These are phyloP conservation scores for Fraxinus sp. DNA, from an alignment of 305 asterid species.

Conservation along the genomic window DNA sequence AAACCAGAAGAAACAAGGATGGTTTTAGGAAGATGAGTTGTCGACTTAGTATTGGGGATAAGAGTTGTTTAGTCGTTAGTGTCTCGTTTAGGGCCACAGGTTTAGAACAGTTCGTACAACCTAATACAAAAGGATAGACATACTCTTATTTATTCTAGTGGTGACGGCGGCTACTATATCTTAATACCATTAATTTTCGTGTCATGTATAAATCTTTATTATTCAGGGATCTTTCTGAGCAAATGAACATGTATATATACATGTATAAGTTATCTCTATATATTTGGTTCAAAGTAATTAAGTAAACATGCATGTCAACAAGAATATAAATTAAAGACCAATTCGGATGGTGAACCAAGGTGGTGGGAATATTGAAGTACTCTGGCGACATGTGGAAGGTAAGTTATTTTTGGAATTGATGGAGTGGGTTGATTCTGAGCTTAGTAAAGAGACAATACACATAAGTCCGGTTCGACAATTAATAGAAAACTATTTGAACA, in stretches of 20 bases:
- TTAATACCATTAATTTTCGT: neutral
- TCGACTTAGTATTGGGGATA: constrained; percentile 37
- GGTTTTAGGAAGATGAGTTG: constrained; percentile 35
- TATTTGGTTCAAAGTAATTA: neutral
- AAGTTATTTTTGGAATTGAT: neutral
- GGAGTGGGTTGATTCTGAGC: neutral
- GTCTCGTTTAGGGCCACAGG: constrained; percentile 21
- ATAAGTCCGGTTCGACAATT: neutral
- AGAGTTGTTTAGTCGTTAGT: constrained; percentile 6
- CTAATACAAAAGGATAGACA: constrained; percentile 16
- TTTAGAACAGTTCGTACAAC: constrained; percentile 21
- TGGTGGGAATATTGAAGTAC: neutral
- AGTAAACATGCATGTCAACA: neutral
- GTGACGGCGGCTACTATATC: constrained; percentile 18
- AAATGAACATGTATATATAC: neutral
- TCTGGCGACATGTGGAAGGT: neutral
- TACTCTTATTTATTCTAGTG: neutral
- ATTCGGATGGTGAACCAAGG: neutral
- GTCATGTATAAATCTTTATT: neutral
- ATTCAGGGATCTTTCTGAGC: neutral
- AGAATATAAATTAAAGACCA: neutral
- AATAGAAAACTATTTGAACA: neutral
- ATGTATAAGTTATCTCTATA: no score
- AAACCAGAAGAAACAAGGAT: constrained; percentile 17
- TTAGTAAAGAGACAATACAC: neutral